A percentile compares a stretch with the other conserved stretches of the same genome.
phyloP scores from a whole-genome alignment of 2,329 filamentous ascomycete genomes.

The Mycosphaerelloides madeirae region DNA sequence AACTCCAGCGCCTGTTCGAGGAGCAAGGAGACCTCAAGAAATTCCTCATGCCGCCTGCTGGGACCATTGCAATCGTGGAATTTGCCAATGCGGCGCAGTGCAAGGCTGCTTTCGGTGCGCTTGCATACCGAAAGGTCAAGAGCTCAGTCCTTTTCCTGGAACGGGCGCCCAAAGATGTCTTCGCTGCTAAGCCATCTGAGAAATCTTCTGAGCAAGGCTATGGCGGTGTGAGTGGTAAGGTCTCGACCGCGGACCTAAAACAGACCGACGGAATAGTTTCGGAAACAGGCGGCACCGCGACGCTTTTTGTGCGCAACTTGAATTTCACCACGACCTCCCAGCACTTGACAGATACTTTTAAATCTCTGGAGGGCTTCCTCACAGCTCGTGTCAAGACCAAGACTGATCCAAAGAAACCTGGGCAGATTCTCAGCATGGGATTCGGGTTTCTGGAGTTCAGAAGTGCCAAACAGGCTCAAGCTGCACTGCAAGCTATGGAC shows the following conservation, averaged over 20 bases:
- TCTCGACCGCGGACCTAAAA: slow-evolving; percentile 65
- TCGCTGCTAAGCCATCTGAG: slow-evolving; percentile 40
- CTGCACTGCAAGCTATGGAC: slow-evolving; percentile 80
- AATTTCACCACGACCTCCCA: slow-evolving; percentile 84
- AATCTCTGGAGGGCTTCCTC: slow-evolving; percentile 78
- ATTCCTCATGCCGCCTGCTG: slow-evolving; percentile 86
- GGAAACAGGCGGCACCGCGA: slow-evolving; percentile 58
- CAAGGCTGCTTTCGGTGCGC: slow-evolving; percentile 73
- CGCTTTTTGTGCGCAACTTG: slow-evolving; percentile 88
- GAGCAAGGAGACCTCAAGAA: slow-evolving; percentile 76
- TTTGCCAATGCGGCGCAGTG: slow-evolving; percentile 75
- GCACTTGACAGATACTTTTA: slow-evolving; percentile 71
- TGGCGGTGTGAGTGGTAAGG: slow-evolving; percentile 48
- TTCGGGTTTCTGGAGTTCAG: slow-evolving; percentile 93
- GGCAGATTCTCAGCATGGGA: slow-evolving; percentile 88
- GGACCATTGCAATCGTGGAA: slow-evolving; percentile 90
- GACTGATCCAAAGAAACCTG: slow-evolving; percentile 82
- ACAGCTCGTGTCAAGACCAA: slow-evolving; percentile 91
- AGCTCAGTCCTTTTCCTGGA: slow-evolving; percentile 90
- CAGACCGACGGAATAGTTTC: slow-evolving; percentile 50
- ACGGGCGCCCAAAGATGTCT: slow-evolving; percentile 82
- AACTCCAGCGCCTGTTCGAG: slow-evolving; percentile 75
- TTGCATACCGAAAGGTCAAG: slow-evolving; percentile 87
- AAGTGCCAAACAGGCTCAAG: slow-evolving; percentile 69
- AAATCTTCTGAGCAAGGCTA: slow-evolving; percentile 24